Percentiles rank a stretch among this genome's conserved stretches.
Conservation (phyloP, 1,284 basidiomycete species). For the Irpex rosettiformis region DNA sequence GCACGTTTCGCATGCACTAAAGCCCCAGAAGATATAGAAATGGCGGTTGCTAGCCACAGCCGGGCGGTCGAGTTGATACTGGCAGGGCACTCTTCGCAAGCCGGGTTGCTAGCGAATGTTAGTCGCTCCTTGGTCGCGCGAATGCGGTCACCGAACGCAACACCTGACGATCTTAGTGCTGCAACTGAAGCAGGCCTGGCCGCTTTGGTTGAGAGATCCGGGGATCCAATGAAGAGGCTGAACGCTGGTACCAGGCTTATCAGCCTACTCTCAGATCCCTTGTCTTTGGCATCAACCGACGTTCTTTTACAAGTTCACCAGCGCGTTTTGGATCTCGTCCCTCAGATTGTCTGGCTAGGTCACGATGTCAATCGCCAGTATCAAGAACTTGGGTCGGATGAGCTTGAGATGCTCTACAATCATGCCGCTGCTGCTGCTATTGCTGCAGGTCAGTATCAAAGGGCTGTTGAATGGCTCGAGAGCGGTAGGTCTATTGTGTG, state of each 20-base stretch:
- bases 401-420: not conserved
- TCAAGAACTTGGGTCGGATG: not conserved
- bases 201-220: too few relatives aligned
- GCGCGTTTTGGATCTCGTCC: not conserved
- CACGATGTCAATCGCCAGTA: not conserved
- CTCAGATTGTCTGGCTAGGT: not conserved
- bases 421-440: not conserved
- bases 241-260: not conserved
- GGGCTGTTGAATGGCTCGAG: conserved; percentile 33
- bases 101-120: too few relatives aligned
- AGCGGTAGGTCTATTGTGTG: conserved; percentile 30
- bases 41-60: too few relatives aligned
- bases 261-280: not conserved
- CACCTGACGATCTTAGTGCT: too few relatives aligned
- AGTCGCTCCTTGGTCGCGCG: too few relatives aligned
- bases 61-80: too few relatives aligned
- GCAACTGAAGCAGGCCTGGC: too few relatives aligned
- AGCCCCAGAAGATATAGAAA: too few relatives aligned
- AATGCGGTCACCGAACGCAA: too few relatives aligned
- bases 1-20: too few relatives aligned
- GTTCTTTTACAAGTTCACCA: not conserved
- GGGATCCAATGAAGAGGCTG: not conserved
- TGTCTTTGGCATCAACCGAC: not conserved
- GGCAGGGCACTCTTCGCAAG: too few relatives aligned
- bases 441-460: not conserved